Percentiles rank a stretch among this genome's conserved stretches.
Evolutionary conservation across 129 eudicot genomes (phyloP).

Genomic region (Erigeron canadensis): DNA sequence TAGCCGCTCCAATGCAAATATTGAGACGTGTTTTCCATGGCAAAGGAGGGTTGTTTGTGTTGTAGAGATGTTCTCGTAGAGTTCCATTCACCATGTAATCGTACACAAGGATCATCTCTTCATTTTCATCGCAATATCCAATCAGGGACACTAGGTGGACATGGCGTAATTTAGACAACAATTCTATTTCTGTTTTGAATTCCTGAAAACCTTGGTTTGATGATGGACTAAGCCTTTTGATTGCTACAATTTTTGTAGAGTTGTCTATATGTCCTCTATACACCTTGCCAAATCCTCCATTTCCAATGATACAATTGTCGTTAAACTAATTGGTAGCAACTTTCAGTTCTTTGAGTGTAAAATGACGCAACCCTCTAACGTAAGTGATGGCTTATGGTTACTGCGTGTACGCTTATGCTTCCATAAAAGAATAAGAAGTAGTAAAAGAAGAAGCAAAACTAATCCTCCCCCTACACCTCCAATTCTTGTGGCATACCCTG

Average conservation of each 20-base stretch:
- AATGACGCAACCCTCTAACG: neutral
- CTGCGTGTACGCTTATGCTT: neutral
- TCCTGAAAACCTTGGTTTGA: constrained; percentile 42
- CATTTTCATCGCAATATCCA: too few species aligned
- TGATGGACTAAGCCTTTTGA: constrained; percentile 36
- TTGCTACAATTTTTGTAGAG: constrained; percentile 30
- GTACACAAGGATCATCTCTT: too few species aligned
- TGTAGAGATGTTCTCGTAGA: constrained; percentile 49
- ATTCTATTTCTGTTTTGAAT: constrained; percentile 35
- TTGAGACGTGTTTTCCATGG: constrained; percentile 44
- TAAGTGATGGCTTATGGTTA: neutral
- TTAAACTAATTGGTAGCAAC: neutral
- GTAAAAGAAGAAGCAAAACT: neutral
- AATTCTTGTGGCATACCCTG: neutral
- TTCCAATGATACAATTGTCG: constrained; percentile 24
- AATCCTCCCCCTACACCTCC: neutral
- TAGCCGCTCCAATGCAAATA: constrained; percentile 55
- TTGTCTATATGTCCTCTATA: constrained; percentile 39
- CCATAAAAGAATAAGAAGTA: neutral
- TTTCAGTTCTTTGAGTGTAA: neutral
- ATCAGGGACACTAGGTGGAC: too few species aligned
- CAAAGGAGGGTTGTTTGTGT: constrained; percentile 28
- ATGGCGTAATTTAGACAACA: too few species aligned
- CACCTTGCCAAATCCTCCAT: constrained; percentile 49
- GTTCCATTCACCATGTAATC: constrained; percentile 53